Evolutionary conservation across 257 asterid species (phyloP).

Genomic region (Knoxia roxburghii): DNA sequence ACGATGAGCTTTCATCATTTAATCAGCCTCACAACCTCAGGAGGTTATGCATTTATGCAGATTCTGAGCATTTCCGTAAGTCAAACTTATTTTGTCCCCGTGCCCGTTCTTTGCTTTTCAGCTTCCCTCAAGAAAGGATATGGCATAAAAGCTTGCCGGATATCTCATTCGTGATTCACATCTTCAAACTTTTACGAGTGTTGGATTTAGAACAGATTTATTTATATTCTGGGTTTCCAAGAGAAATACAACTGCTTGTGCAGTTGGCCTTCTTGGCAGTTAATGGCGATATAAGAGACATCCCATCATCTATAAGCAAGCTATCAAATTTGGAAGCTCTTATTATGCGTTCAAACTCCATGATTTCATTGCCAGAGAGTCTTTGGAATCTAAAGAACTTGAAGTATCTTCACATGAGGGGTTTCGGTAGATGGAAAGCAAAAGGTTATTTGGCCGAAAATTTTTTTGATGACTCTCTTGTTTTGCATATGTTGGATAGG

Average conservation of each 20-base stretch:
- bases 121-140: background rate
- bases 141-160: background rate
- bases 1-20: too few species aligned
- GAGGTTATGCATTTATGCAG: too few species aligned
- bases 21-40: too few species aligned
- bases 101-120: background rate
- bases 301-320: constrained; percentile 5
- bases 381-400: background rate
- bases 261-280: constrained; percentile 5
- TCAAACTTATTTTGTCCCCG: too few species aligned
- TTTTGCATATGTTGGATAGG: background rate
- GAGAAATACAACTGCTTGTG: constrained; percentile 6
- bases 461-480: background rate
- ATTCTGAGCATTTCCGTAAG: too few species aligned
- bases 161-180: background rate
- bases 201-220: background rate
- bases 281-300: background rate
- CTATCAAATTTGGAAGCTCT: constrained; percentile 8
- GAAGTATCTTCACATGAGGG: background rate
- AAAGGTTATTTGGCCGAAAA: background rate
- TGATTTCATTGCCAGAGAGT: background rate
- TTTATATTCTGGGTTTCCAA: background rate
- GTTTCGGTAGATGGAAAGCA: background rate
- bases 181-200: background rate
- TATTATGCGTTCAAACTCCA: background rate